phyloP scores from a whole-genome alignment of 2,329 filamentous ascomycete genomes.

The Nakataea oryzae region DNA sequence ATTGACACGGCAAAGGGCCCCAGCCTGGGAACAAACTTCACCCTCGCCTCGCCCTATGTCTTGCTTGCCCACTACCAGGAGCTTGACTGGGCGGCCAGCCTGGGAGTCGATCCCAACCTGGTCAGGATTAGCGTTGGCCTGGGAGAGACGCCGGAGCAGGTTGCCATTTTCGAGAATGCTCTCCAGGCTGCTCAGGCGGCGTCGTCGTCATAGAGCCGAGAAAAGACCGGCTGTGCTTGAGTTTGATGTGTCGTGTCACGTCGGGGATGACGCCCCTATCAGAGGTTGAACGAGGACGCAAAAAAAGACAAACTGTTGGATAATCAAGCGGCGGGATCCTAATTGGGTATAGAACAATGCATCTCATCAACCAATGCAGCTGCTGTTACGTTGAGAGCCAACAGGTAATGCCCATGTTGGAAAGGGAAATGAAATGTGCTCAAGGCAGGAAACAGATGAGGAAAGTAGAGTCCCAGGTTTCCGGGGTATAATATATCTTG shows the following conservation, averaged over 20 bases:
- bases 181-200: conserved; percentile 44
- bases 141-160: conserved; percentile 63
- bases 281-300: no score
- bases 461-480: no score
- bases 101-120: conserved; percentile 70
- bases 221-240: not conserved
- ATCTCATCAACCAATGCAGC: no score
- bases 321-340: no score
- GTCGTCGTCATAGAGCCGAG: not conserved
- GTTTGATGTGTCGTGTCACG: no score
- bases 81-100: conserved; percentile 77
- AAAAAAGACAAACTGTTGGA: no score
- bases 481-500: not conserved
- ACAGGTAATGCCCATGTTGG: not conserved
- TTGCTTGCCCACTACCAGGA: conserved; percentile 86
- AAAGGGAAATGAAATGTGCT: not conserved
- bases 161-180: conserved; percentile 55
- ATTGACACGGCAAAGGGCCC: conserved; percentile 87
- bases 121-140: conserved; percentile 84
- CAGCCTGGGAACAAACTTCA: conserved; percentile 94
- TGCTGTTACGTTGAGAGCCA: no score
- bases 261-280: no score
- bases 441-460: no score
- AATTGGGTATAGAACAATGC: no score
- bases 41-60: conserved; percentile 82